These are phyloP conservation scores for Alternaria solani DNA, from an alignment of 2,329 filamentous ascomycete genomes.

Conservation along the genomic window DNA sequence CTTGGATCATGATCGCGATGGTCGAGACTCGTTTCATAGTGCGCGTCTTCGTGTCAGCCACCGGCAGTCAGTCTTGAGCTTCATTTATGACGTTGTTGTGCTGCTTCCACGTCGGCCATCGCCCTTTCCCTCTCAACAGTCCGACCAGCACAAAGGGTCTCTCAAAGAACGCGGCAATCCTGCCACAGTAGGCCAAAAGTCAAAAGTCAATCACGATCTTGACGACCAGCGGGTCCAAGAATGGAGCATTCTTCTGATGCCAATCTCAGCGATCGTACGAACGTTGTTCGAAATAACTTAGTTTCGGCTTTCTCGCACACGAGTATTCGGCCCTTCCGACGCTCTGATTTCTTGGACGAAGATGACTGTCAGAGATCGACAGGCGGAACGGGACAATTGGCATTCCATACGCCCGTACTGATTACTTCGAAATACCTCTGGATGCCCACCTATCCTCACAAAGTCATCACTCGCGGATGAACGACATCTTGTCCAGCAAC, in stretches of 20 bases:
- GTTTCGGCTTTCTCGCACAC: conserved; percentile 7
- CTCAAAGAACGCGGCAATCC: conserved; percentile 43
- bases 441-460: neutral
- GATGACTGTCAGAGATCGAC: conserved; percentile 7
- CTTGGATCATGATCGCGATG: neutral
- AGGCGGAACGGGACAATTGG: neutral
- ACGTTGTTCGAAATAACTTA: neutral
- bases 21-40: conserved; percentile 9
- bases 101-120: conserved; percentile 31
- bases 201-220: neutral
- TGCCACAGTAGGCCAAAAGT: too few species aligned
- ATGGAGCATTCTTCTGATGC: neutral
- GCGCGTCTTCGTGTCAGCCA: neutral
- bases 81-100: conserved; percentile 4
- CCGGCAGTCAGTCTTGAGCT: neutral
- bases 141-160: conserved; percentile 30
- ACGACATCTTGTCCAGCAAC: neutral
- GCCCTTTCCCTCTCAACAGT: conserved; percentile 31
- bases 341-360: neutral
- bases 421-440: conserved; percentile 1
- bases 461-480: neutral
- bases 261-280: conserved; percentile 1
- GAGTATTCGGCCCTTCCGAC: conserved; percentile 2
- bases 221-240: neutral
- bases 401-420: conserved; percentile 1